These are phyloP conservation scores for Solanum hybrid DNA, from an alignment of 305 asterid genomes.

Conservation along the genomic window DNA sequence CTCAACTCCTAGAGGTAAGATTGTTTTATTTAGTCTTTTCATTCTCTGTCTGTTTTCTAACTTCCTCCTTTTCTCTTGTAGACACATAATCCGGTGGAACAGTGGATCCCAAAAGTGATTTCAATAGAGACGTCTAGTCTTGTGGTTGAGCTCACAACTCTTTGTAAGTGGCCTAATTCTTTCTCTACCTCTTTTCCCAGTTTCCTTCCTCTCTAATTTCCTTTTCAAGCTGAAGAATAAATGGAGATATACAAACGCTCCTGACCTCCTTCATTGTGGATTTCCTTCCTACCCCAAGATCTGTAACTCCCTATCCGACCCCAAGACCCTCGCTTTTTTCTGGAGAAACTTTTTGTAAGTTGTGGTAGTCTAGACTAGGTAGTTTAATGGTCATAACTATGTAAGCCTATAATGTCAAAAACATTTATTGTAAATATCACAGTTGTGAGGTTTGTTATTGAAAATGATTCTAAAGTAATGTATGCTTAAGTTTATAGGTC, in stretches of 20 bases:
- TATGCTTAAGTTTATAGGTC: background rate
- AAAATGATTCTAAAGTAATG: background rate
- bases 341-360: background rate
- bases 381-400: background rate
- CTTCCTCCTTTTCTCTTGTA: no score
- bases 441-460: background rate
- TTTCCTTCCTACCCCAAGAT: background rate
- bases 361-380: background rate
- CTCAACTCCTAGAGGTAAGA: background rate
- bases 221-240: no score
- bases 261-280: no score
- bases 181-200: background rate
- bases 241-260: background rate
- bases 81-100: background rate
- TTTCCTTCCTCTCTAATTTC: background rate
- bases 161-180: background rate
- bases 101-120: background rate
- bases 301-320: background rate
- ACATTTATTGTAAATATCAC: background rate
- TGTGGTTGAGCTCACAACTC: background rate
- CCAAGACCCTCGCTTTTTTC: background rate
- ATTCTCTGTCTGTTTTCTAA: no score
- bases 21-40: no score
- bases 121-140: background rate
- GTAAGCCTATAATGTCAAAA: background rate